These are phyloP conservation scores for Hypoxylon lienhwacheense DNA, from an alignment of 495 filamentous ascomycete genomes.

Conservation along the genomic window DNA sequence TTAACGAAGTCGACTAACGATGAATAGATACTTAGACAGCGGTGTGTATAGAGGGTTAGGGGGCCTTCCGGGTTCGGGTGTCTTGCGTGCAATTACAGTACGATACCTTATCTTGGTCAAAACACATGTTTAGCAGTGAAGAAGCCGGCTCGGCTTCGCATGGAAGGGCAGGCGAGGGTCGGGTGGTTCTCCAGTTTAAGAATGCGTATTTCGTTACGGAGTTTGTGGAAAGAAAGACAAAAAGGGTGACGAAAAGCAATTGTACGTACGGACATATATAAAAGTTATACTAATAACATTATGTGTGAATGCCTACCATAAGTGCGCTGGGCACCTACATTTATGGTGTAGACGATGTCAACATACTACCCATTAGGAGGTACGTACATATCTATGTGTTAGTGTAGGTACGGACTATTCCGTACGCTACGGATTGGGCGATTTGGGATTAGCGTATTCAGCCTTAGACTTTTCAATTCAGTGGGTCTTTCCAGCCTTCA, in stretches of 20 bases:
- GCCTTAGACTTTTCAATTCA: conserved; percentile 12
- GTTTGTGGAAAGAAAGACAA: background rate
- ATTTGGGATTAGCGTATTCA: conserved; percentile 17
- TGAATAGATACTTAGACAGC: conserved; percentile 6
- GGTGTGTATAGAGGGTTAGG: conserved; percentile 6
- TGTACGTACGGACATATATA: too few relatives aligned
- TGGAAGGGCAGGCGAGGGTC: conserved; percentile 5
- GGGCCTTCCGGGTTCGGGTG: conserved; percentile 4
- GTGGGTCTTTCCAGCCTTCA: conserved; percentile 31
- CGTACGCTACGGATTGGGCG: background rate
- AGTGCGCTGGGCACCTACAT: too few relatives aligned
- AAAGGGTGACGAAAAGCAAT: background rate
- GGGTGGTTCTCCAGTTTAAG: conserved; percentile 18
- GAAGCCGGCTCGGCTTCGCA: conserved; percentile 16
- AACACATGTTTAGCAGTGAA: conserved; percentile 9
- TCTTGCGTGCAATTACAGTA: conserved; percentile 23
- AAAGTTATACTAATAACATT: too few relatives aligned
- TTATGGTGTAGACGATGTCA: background rate
- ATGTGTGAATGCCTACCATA: too few relatives aligned
- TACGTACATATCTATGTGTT: background rate
- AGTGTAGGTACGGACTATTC: background rate
- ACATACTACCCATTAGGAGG: background rate
- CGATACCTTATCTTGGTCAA: conserved; percentile 8
- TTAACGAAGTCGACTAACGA: conserved; percentile 37
- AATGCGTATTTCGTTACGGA: conserved; percentile 16